Conservation (phyloP, 2,329 filamentous ascomycete species). For the Claviceps arundinis region DNA sequence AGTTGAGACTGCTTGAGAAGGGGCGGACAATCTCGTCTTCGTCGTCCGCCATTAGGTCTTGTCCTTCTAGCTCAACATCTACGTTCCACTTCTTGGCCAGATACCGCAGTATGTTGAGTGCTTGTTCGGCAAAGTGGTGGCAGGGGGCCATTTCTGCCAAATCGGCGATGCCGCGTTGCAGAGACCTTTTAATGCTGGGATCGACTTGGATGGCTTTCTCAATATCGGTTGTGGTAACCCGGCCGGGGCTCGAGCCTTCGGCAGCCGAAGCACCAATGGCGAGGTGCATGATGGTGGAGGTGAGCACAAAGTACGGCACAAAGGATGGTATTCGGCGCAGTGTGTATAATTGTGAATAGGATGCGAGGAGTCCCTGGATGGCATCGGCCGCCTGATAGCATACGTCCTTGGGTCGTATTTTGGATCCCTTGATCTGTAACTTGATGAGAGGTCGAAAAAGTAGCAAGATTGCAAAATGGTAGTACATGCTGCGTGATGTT, state of each 20-base stretch:
- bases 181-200: constrained; percentile 28
- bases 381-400: constrained; percentile 50
- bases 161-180: constrained; percentile 42
- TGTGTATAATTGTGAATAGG: constrained; percentile 46
- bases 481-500: constrained; percentile 44
- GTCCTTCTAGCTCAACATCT: constrained; percentile 29
- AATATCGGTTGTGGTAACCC: constrained; percentile 11
- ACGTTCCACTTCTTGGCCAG: constrained; percentile 47
- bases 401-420: constrained; percentile 49
- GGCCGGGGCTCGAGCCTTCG: constrained; percentile 5
- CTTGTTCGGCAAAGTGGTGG: constrained; percentile 47
- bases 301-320: constrained; percentile 49
- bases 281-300: constrained; percentile 47
- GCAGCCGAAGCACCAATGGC: constrained; percentile 32
- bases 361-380: constrained; percentile 41
- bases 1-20: constrained; percentile 40
- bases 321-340: constrained; percentile 46
- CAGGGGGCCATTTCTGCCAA: constrained; percentile 48
- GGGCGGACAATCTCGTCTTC: constrained; percentile 31
- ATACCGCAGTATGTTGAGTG: constrained; percentile 44
- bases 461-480: constrained; percentile 57
- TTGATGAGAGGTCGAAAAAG: constrained; percentile 63
- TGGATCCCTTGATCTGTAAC: constrained; percentile 47
- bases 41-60: constrained; percentile 20
- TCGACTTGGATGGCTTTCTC: constrained; percentile 22